These are phyloP conservation scores for Dendrobium nobile DNA, from an alignment of 106 monocot species.

Conservation along the genomic window DNA sequence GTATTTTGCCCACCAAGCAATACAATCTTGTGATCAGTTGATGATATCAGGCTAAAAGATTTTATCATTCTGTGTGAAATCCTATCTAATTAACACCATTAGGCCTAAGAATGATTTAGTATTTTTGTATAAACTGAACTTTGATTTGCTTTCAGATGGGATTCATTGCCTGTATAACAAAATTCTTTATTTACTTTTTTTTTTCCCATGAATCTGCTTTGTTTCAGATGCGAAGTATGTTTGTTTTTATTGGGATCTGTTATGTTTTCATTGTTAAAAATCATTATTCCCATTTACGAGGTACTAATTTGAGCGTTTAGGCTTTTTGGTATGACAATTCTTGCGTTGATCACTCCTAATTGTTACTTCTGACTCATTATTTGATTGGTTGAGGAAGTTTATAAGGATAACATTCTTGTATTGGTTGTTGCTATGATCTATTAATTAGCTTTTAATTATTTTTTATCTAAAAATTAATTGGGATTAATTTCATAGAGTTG, in stretches of 20 bases:
- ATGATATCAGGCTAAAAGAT: constrained; percentile 38
- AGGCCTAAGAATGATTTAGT: background rate
- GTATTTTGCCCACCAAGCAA: constrained; percentile 65
- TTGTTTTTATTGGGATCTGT: background rate
- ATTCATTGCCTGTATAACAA: background rate
- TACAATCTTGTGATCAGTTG: constrained; percentile 60
- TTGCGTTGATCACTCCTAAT: too few relatives aligned
- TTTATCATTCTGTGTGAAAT: background rate
- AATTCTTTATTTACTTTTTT: background rate
- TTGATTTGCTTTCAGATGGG: background rate
- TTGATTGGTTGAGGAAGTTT: too few relatives aligned
- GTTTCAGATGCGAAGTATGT: background rate
- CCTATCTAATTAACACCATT: background rate
- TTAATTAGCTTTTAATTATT: too few relatives aligned
- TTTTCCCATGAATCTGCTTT: background rate
- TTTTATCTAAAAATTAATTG: too few relatives aligned
- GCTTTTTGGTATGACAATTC: too few relatives aligned
- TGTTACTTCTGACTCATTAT: too few relatives aligned
- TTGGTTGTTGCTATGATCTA: too few relatives aligned
- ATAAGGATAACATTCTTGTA: too few relatives aligned
- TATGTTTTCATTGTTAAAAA: too few relatives aligned
- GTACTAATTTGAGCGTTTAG: too few relatives aligned
- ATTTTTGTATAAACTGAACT: background rate
- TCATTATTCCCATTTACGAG: too few relatives aligned
- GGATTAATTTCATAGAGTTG: too few relatives aligned